Base-by-base conservation (phyloP, 805 yeast species). In the Monosporozyma servazzii region DNA sequence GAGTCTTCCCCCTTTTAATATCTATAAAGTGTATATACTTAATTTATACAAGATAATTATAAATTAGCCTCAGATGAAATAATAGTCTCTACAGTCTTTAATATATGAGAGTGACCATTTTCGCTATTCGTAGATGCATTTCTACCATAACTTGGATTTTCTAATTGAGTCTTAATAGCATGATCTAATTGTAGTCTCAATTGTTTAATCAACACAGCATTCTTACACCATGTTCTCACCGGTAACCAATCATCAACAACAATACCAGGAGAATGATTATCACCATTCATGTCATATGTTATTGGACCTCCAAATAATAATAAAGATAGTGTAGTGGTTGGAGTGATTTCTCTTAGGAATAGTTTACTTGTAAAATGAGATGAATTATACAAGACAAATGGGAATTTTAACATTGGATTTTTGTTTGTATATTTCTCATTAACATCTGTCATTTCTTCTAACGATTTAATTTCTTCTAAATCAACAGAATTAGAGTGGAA, bases 231-330 rank as follows among this genome's bases (percentile, higher is more conserved):
- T 0, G 96, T 88, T 54, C 87, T 75, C 11, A 91, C 75, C 0
- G 96, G 95, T 33, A 88, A 68, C 97, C 98, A 90, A n/a, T 76
- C 76, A 58, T 88, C 96, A 51, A 91, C 70, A 8, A 88, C 81
- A 36, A 93, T 78, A 21, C 97, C 97, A 0, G 96, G 95, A 0
- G 89, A 78, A 4, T 81, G 75, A 41, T 71, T 75, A 1, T 77
- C 71, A 0, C 75, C 65, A n/a, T 61, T 53, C 10, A 71, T 56
- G 58, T 85, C 87, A 62, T 82, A 84, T 40, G 73, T 66, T 18
- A 86, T 75, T 0, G 78, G 76, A 5, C 95, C 93, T 9, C 96
- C 96, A 67, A 91, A 88, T 31, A 91, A 68, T n/a, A 89, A 65
- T 2, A 87, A 75, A 0, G 95, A 81, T 27, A 85, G 67, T 0